phyloP scores from a whole-genome alignment of 2,329 filamentous ascomycete genomes.

The Aspergillus sp. region DNA sequence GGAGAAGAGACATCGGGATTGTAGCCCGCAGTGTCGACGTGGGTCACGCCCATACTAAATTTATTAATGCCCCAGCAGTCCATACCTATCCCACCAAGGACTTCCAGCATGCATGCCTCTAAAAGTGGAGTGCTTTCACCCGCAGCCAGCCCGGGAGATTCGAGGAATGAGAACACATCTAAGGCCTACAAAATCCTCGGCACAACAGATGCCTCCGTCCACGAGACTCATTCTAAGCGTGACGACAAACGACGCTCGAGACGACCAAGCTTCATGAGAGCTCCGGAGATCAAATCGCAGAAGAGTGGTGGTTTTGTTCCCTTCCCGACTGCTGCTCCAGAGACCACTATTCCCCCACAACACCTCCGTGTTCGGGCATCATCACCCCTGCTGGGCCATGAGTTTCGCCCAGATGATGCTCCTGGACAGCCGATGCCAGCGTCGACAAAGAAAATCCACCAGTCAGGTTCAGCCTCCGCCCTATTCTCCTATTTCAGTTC shows the following conservation, averaged over 20 bases:
- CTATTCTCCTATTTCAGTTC: constrained; percentile 51
- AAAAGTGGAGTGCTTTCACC: constrained; percentile 11
- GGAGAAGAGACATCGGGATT: not conserved
- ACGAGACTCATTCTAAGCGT: constrained; percentile 23
- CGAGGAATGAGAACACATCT: constrained; percentile 24
- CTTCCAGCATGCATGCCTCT: constrained; percentile 21
- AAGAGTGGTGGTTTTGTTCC: constrained; percentile 27
- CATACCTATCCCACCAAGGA: constrained; percentile 19
- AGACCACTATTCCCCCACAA: constrained; percentile 25
- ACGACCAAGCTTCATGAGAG: constrained; percentile 44
- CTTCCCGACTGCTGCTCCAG: constrained; percentile 27
- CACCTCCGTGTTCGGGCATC: constrained; percentile 47
- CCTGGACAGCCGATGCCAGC: constrained; percentile 34
- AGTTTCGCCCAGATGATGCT: constrained; percentile 33
- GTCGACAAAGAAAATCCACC: constrained; percentile 38
- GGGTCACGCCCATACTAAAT: not conserved
- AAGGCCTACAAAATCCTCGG: constrained; percentile 38
- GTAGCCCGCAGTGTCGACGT: not conserved
- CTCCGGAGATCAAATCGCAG: constrained; percentile 39
- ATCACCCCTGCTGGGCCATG: constrained; percentile 48
- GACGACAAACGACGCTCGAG: constrained; percentile 27
- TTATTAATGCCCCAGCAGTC: constrained; percentile 15
- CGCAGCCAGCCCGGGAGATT: constrained; percentile 20
- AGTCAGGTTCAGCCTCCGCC: constrained; percentile 49
- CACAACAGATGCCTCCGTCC: constrained; percentile 28